Conservation (phyloP, 2,329 filamentous ascomycete species). For the Periconia sp. region DNA sequence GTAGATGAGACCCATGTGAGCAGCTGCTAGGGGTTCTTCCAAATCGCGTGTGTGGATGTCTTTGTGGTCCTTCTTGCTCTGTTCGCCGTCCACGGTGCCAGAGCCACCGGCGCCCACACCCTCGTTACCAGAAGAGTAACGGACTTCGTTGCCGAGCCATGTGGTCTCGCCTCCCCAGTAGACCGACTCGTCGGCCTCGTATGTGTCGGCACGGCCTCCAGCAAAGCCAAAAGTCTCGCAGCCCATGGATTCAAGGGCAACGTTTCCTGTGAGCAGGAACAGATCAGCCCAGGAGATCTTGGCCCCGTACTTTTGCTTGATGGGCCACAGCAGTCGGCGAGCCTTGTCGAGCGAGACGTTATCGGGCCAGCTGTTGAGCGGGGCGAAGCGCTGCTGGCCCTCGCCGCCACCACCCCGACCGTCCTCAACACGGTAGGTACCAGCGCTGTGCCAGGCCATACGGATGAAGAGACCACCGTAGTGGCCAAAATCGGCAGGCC, state of each 20-base stretch:
- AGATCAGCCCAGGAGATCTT: constrained; percentile 84
- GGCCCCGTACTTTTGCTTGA: constrained; percentile 85
- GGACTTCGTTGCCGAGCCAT: constrained; percentile 77
- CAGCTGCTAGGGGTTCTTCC: constrained; percentile 70
- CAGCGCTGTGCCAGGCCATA: constrained; percentile 81
- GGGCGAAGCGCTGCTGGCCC: constrained; percentile 80
- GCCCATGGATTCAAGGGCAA: constrained; percentile 78
- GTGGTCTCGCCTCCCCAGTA: constrained; percentile 79
- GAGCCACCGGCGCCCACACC: constrained; percentile 52
- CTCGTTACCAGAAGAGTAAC: constrained; percentile 63
- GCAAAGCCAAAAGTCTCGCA: constrained; percentile 76
- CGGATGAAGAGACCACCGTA: constrained; percentile 82
- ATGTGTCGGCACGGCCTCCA: constrained; percentile 73
- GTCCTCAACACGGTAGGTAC: constrained; percentile 77
- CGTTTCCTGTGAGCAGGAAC: constrained; percentile 74
- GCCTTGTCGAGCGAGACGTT: constrained; percentile 82
- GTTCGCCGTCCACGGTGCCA: constrained; percentile 45
- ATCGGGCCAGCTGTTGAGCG: constrained; percentile 83
- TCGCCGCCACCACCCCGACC: constrained; percentile 76
- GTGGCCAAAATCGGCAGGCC: constrained; percentile 82
- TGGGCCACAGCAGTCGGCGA: constrained; percentile 77
- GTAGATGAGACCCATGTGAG: constrained; percentile 81
- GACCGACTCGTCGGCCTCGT: constrained; percentile 75
- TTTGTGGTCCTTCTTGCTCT: constrained; percentile 32
- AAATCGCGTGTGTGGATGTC: constrained; percentile 65